Percentiles rank a stretch among this genome's conserved stretches.
Evolutionary conservation across 495 filamentous ascomycete genomes (phyloP).

Genomic region (Hyaloscypha hepaticicola): DNA sequence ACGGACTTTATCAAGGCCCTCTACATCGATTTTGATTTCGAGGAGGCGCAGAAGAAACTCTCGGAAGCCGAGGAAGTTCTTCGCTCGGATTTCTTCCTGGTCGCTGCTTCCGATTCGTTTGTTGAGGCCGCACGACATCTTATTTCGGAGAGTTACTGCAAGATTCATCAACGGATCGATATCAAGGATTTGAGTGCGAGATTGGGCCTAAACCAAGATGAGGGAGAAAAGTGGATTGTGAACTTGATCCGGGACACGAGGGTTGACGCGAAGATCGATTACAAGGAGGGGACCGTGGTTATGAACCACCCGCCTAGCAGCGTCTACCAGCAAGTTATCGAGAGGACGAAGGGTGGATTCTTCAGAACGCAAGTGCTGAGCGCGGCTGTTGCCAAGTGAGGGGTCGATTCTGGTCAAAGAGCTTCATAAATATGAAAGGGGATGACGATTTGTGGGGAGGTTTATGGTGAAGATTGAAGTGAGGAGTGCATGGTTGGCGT

Average conservation of each 20-base stretch:
- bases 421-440: not conserved
- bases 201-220: conserved; percentile 84
- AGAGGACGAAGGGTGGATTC: conserved; percentile 92
- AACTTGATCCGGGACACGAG: conserved; percentile 97
- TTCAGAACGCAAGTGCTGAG: conserved; percentile 80
- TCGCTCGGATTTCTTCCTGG: conserved; percentile 93
- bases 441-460: not conserved
- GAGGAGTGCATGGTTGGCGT: conserved; percentile 1
- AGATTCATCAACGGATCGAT: conserved; percentile 97
- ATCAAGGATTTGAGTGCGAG: conserved; percentile 93
- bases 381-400: conserved; percentile 49
- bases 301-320: conserved; percentile 99
- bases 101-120: conserved; percentile 79
- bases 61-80: conserved; percentile 88
- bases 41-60: conserved; percentile 93
- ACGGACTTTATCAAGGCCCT: conserved; percentile 95
- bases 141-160: conserved; percentile 98
- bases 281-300: conserved; percentile 95
- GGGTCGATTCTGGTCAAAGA: not conserved
- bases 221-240: conserved; percentile 99
- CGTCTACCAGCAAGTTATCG: conserved; percentile 98
- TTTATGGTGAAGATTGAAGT: not conserved
- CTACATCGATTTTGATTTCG: conserved; percentile 97
- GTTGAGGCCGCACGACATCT: conserved; percentile 93
- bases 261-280: conserved; percentile 98